Conservation (phyloP, 345 rosid genomes). For the Trapa bicornis region DNA sequence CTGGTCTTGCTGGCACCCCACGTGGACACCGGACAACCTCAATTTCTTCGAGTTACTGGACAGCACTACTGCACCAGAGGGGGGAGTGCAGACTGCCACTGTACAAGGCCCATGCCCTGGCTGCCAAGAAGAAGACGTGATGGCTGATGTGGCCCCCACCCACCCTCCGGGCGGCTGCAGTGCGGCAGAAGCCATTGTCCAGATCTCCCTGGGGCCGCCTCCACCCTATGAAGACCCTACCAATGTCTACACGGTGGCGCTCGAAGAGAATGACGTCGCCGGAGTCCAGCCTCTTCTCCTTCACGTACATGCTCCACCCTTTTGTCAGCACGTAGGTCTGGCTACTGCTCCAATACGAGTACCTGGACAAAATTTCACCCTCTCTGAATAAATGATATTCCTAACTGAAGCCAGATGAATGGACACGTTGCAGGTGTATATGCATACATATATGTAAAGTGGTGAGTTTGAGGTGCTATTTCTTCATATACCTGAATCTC, state of each 20-base stretch:
- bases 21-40: slow-evolving; percentile 79
- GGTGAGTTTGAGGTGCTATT: too few relatives aligned
- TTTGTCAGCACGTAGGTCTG: slow-evolving; percentile 47
- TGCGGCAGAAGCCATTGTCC: background rate
- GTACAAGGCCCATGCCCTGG: too few relatives aligned
- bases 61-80: background rate
- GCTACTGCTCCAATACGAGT: slow-evolving; percentile 50
- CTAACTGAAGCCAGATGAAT: too few relatives aligned
- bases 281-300: slow-evolving; percentile 38
- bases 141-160: slow-evolving; percentile 14
- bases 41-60: slow-evolving; percentile 48
- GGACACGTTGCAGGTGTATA: too few relatives aligned
- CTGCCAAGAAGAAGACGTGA: slow-evolving; percentile 1
- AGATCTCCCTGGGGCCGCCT: slow-evolving; percentile 26
- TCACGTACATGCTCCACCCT: slow-evolving; percentile 51
- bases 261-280: slow-evolving; percentile 37
- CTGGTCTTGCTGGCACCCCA: slow-evolving; percentile 82
- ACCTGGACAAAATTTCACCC: too few relatives aligned
- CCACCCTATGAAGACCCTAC: slow-evolving; percentile 34
- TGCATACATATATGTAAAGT: too few relatives aligned
- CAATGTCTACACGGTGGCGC: slow-evolving; percentile 30
- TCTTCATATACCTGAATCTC: slow-evolving; percentile 17
- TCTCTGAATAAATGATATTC: too few relatives aligned
- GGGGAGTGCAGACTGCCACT: too few relatives aligned
- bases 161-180: slow-evolving; percentile 10